These are phyloP conservation scores for Colletotrichum plurivorum DNA, from an alignment of 2,329 filamentous ascomycete genomes.

Conservation along the genomic window DNA sequence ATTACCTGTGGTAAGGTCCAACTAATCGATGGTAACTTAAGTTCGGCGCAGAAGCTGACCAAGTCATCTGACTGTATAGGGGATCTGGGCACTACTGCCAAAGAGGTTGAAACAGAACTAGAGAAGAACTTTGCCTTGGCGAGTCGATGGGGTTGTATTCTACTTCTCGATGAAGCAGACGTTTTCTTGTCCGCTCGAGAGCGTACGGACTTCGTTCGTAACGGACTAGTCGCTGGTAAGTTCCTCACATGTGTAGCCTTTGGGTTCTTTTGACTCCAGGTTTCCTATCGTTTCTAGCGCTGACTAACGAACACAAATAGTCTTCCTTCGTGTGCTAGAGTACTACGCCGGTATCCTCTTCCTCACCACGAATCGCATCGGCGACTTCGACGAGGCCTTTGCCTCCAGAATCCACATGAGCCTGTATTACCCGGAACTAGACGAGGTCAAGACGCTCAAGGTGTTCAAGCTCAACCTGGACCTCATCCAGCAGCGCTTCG, in stretches of 20 bases:
- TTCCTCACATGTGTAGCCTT: neutral
- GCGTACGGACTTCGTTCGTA: conserved; percentile 63
- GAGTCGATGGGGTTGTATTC: conserved; percentile 79
- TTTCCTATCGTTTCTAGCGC: too few relatives aligned
- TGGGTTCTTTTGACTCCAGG: too few relatives aligned
- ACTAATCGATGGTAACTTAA: too few relatives aligned
- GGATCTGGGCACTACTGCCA: conserved; percentile 9
- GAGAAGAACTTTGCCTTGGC: conserved; percentile 1
- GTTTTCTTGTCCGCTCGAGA: conserved; percentile 81
- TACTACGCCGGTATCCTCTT: conserved; percentile 65
- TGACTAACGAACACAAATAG: neutral
- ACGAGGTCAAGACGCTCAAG: conserved; percentile 55
- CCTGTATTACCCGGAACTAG: conserved; percentile 53
- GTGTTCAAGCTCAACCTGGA: conserved; percentile 58
- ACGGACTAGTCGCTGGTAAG: conserved; percentile 7
- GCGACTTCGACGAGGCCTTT: conserved; percentile 62
- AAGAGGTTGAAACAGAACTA: conserved; percentile 1
- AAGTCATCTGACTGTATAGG: too few relatives aligned
- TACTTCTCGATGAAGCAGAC: conserved; percentile 88
- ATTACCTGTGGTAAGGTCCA: neutral
- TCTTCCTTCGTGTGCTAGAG: conserved; percentile 64
- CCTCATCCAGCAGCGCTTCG: conserved; percentile 46
- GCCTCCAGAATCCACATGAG: conserved; percentile 62
- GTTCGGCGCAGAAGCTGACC: too few relatives aligned
- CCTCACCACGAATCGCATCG: conserved; percentile 64